Evolutionary conservation across 495 filamentous ascomycete genomes (phyloP), one percentile per base, ranked within the genome.

Genomic region (Bathelium albidoporum): DNA sequence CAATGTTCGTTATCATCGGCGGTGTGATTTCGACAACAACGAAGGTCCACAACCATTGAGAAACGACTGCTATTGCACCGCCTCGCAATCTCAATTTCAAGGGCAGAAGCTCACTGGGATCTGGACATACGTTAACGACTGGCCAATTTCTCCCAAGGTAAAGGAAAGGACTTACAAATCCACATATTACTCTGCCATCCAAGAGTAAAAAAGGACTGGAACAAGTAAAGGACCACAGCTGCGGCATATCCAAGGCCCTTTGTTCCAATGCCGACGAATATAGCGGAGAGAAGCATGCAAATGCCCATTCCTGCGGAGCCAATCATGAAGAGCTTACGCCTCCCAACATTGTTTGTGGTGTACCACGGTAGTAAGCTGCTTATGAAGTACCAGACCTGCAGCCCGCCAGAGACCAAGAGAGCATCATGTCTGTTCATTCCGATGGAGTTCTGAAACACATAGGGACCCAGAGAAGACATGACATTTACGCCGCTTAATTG

Each of bases 191-290:
- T 59, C 28, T 65, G 65, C 62, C 63, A 68, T 20, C 65, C 65
- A 32, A 68, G 65, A n/a, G 65, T 65, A 63, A 68, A 68, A 52
- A 68, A 68, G 12, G 62, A 64, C 45, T 68, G 63, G 59, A 65
- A 68, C 18, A 68, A 24, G 36, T 65, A 68, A 34, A 68, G 62
- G 2, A 64, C 55, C 7, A 68, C 66, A 1, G 60, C 60, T n/a
- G 64, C 64, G 1, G 64, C 64, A 59, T 66, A 69, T 12, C 66
- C 66, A 1, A 65, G 63, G 26, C 60, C 59, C 29, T 60, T 65
- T 22, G 66, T 62, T 10, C 66, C 64, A 61, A 66, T 66, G 9
- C 64, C 64, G 31, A 66, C 64, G 61, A 66, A 66, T 11, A 66
- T 63, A 20, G 66, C 66, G 7, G 58, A 62, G 7, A 65, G 45